phyloP scores from a whole-genome alignment of 1,284 basidiomycete species.

The Clitocybe nebularis region DNA sequence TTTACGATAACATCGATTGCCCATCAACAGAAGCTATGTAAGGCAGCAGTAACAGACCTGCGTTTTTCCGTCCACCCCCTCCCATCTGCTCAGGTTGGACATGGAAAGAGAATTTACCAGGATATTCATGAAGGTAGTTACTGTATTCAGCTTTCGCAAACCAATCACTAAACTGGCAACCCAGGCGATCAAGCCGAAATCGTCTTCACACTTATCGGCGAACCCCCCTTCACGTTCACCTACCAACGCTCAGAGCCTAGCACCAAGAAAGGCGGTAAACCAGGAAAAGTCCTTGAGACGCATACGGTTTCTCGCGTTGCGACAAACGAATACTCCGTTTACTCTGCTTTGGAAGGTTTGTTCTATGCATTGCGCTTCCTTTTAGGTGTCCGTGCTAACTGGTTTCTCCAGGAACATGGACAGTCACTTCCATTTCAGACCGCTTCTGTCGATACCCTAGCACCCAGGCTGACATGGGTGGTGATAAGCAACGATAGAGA shows the following conservation, averaged over 20 bases:
- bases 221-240: constrained; percentile 94
- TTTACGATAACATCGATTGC: constrained; percentile 85
- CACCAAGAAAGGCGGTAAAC: constrained; percentile 57
- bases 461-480: constrained; percentile 31
- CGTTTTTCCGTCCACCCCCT: constrained; percentile 77
- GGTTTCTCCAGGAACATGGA: constrained; percentile 71
- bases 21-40: constrained; percentile 88
- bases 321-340: constrained; percentile 80
- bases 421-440: constrained; percentile 87
- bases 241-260: constrained; percentile 79
- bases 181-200: constrained; percentile 90
- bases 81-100: constrained; percentile 83
- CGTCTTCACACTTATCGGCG: constrained; percentile 83
- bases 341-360: constrained; percentile 82
- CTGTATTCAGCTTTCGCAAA: background rate
- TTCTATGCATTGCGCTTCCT: constrained; percentile 12
- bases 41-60: constrained; percentile 75
- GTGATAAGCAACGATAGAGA: constrained; percentile 29
- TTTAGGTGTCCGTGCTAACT: constrained; percentile 3
- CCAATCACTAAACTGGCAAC: constrained; percentile 6
- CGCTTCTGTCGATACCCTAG: constrained; percentile 80
- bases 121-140: constrained; percentile 80
- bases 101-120: constrained; percentile 78
- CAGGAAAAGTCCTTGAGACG: constrained; percentile 79
- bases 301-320: constrained; percentile 83